These are phyloP conservation scores for Boletus rubropictus DNA, from an alignment of 768 basidiomycete genomes.

Conservation along the genomic window DNA sequence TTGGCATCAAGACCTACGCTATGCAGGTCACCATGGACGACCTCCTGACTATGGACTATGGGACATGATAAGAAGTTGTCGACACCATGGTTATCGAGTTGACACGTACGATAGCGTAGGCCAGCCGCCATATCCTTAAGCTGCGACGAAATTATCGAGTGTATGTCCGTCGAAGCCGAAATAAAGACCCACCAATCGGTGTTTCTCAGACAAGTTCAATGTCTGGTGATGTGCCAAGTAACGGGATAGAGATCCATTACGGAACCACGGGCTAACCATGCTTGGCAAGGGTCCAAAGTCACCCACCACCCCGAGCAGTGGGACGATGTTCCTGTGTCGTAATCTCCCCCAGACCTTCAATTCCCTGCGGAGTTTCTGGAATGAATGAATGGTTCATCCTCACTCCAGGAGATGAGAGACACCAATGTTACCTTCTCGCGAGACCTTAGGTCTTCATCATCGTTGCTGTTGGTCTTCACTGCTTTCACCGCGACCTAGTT, in stretches of 20 bases:
- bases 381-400: background rate
- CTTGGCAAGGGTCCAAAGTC: conserved; percentile 28
- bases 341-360: conserved; percentile 16
- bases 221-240: conserved; percentile 13
- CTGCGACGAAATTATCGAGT: conserved; percentile 3
- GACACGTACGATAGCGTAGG: conserved; percentile 19
- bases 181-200: conserved; percentile 10
- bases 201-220: background rate
- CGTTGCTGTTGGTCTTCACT: background rate
- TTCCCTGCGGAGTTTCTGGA: conserved; percentile 28
- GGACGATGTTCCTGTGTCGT: conserved; percentile 25
- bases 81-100: background rate
- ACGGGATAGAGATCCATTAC: conserved; percentile 20
- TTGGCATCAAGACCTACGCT: conserved; percentile 21
- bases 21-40: conserved; percentile 36
- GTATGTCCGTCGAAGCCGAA: background rate
- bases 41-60: conserved; percentile 18
- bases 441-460: background rate
- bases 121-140: conserved; percentile 21
- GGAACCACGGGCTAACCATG: conserved; percentile 32
- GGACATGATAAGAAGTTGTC: background rate
- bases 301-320: conserved; percentile 26
- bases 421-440: conserved; percentile 12
- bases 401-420: background rate
- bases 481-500: conserved; percentile 22